These are phyloP conservation scores for Botrytis paeoniae DNA, from an alignment of 2,329 filamentous ascomycete genomes.

Conservation along the genomic window DNA sequence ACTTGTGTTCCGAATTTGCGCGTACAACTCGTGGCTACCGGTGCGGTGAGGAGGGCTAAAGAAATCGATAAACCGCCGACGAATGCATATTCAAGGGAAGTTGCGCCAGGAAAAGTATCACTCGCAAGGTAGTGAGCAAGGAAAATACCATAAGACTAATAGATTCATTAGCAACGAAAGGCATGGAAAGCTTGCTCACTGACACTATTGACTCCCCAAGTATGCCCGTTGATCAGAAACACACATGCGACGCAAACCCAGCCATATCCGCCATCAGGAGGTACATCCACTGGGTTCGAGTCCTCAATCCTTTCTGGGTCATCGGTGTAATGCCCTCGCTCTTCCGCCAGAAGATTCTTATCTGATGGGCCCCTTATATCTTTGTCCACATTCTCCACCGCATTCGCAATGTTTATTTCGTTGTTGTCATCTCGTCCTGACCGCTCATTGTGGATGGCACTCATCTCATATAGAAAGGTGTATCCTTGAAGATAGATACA, in stretches of 20 bases:
- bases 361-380: neutral
- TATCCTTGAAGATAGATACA: neutral
- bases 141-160: conserved; percentile 66
- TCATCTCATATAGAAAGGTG: neutral
- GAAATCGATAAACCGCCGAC: conserved; percentile 70
- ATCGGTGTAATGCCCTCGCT: neutral
- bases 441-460: conserved; percentile 5
- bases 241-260: conserved; percentile 51
- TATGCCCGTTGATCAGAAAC: conserved; percentile 46
- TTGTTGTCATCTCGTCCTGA: neutral
- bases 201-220: conserved; percentile 43
- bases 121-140: conserved; percentile 71
- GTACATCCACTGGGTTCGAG: conserved; percentile 38
- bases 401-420: neutral
- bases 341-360: neutral
- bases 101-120: conserved; percentile 60
- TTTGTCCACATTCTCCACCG: neutral
- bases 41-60: conserved; percentile 64
- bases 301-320: conserved; percentile 3
- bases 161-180: conserved; percentile 15
- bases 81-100: conserved; percentile 68
- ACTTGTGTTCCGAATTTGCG: conserved; percentile 60
- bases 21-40: conserved; percentile 47
- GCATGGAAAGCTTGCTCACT: conserved; percentile 26
- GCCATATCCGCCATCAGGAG: conserved; percentile 56